Base-by-base conservation (phyloP, 495 filamentous ascomycete genomes). In the Aspergillus heteromorphus region DNA sequence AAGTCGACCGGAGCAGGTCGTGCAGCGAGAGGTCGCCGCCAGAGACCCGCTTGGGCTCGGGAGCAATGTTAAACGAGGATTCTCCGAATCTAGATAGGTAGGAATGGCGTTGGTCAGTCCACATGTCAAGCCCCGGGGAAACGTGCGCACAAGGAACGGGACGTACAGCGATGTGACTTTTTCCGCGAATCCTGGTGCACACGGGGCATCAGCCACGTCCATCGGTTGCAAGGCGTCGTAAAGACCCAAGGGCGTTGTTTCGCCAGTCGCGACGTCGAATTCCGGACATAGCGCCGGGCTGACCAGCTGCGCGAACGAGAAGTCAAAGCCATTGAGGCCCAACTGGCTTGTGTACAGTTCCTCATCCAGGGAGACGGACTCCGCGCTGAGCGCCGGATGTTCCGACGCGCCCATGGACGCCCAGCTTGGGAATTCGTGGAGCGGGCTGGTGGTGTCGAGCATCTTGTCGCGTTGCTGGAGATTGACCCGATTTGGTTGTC, bases 1-100 rank as follows among this genome's bases (percentile, higher is more conserved):
- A 67, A 43, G 55, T 43, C 10, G 58, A 49, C 47, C 56, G 63
- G 19, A 65, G 51, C 4, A 53, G 51, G 34, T 55, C 56, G 20
- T 58, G 52, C 43, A 55, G 57, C 19, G 49, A 40, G 30, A 31
- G 25, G 30, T 56, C 20, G 45, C 54, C 40, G 14, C 19, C 16
- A 41, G n/a, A n/a, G n/a, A n/a, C 23, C 4, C 18, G 23, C 31
- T 43, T 45, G 16, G 51, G 6, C n/a, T 36, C 27, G 16, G 40
- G 40, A 43, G 56, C 13, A 45, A 27, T 51, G 50, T 48, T 25
- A 29, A 48, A 38, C 45, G 43, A 48, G 48, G 54, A 43, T 51
- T 53, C 25, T 30, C 40, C n/a, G 27, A 29, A 20, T 47, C 43
- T 47, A 47, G n/a, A n/a, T n/a, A n/a, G n/a, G n/a, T n/a, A n/a